Percentiles rank a stretch among this genome's conserved stretches.
These are phyloP conservation scores for Pseudocercospora vitis DNA, from an alignment of 2,329 filamentous ascomycete species.

Conservation along the genomic window DNA sequence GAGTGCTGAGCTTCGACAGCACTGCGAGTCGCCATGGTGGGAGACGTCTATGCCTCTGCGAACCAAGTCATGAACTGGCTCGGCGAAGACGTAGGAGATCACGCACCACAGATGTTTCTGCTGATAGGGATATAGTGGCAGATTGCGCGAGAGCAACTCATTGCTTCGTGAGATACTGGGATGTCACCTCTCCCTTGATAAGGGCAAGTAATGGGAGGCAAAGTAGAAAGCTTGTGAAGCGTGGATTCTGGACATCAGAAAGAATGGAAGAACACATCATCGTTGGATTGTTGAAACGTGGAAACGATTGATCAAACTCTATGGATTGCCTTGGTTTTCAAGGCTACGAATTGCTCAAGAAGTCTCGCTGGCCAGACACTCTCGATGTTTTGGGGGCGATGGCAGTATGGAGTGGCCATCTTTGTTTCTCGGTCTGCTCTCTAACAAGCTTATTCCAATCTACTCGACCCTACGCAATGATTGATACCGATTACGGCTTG, in stretches of 20 bases:
- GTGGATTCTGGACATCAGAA: neutral
- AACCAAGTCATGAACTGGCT: neutral
- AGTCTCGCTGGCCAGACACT: neutral
- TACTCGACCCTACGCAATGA: neutral
- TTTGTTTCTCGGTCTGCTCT: neutral
- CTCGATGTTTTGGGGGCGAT: neutral
- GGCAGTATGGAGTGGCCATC: neutral
- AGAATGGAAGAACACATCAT: neutral
- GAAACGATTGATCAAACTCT: neutral
- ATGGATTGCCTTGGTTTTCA: constrained; percentile 1
- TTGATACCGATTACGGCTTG: neutral
- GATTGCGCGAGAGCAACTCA: neutral
- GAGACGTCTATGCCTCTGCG: neutral
- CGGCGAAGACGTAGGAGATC: neutral
- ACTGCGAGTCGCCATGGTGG: constrained; percentile 1
- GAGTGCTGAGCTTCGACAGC: neutral
- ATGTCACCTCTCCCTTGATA: neutral
- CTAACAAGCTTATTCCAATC: neutral
- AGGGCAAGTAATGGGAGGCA: neutral
- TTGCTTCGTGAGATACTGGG: neutral
- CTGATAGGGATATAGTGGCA: neutral
- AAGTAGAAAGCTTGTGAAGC: neutral
- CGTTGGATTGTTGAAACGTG: neutral
- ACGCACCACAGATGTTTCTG: neutral
- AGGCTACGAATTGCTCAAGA: constrained; percentile 6